Evolutionary conservation across 441 rosid species (phyloP), one percentile per base, ranked within the genome.

Genomic region (Raphanus hybrid): DNA sequence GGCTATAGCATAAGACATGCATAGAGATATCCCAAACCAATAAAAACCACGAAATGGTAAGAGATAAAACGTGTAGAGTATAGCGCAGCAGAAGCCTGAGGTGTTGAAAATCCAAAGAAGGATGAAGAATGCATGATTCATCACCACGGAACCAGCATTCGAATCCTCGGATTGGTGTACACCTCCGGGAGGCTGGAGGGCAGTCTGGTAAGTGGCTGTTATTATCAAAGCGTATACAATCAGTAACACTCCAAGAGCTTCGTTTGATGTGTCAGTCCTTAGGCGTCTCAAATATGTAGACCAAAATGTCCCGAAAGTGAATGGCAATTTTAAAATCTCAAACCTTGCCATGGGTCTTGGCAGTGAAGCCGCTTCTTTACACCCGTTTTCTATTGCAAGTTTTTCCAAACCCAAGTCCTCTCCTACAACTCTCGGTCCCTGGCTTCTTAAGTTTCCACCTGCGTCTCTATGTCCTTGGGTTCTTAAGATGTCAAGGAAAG

Each of bases 171-270:
- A 45, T 73, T 61, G 74, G 41, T 73, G 50, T 52, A 73, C 39
- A 18, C 77, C 81, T 37, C 78, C 77, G 0, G 81, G 78, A 60
- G 81, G 78, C 66, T 73, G 81, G 14, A 78, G 67, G 0, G 61
- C 65, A 8, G 70, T 78, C 66, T 78, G 81, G 20, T 78, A 78
- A 15, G 81, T 68, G 2, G 77, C 12, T 73, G 81, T 73, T 8
- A 54, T 67, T 8, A 73, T 16, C 10, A 78, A 73, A 27, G 65
- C 8, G 41, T 70, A 73, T 62, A 73, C 11, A 16, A 78, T 68
- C 32, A 78, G 15, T 8, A 73, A 77, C 0, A 5, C 57, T 71
- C 68, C 76, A 27, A 64, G 73, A 32, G 55, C 15, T 58, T 71
- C 68, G 1, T 66, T 68, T 3, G 81, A 64, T 3, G 11, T n/a